These are phyloP conservation scores for Babesia divergens DNA, from an alignment of 169 alveolate genomes.

Conservation along the genomic window DNA sequence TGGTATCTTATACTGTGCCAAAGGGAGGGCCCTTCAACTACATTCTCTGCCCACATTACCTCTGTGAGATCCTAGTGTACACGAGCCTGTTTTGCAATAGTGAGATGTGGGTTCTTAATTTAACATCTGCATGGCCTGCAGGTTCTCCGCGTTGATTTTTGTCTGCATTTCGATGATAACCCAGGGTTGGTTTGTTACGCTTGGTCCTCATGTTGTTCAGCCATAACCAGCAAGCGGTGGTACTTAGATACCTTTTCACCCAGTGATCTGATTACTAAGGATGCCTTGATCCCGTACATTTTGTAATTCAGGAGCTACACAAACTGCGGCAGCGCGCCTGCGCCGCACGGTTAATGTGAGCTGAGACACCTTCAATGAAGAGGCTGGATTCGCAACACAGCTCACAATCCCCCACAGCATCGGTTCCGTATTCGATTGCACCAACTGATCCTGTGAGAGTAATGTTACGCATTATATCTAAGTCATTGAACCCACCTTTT, in stretches of 20 bases:
- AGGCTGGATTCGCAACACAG: conserved; percentile 52
- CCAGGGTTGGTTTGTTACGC: background rate
- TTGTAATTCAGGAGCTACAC: conserved; percentile 27
- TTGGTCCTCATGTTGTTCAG: background rate
- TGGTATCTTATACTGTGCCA: conserved; percentile 70
- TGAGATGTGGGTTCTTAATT: conserved; percentile 34
- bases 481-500: background rate
- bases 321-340: conserved; percentile 30
- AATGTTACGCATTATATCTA: background rate
- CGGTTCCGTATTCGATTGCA: too few species aligned
- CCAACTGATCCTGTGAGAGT: too few species aligned
- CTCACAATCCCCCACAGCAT: conserved; percentile 20
- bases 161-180: conserved; percentile 25
- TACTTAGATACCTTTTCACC: conserved; percentile 30
- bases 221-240: conserved; percentile 38
- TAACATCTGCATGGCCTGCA: background rate
- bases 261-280: conserved; percentile 20
- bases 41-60: conserved; percentile 82
- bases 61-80: conserved; percentile 76
- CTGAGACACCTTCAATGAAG: conserved; percentile 25
- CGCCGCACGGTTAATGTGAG: conserved; percentile 38
- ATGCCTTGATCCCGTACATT: conserved; percentile 40
- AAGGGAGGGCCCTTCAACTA: conserved; percentile 73
- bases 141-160: conserved; percentile 46
- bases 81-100: conserved; percentile 60